These are phyloP conservation scores for Circinella umbellata DNA, from an alignment of 371 early-diverging fungal genomes.

Conservation along the genomic window DNA sequence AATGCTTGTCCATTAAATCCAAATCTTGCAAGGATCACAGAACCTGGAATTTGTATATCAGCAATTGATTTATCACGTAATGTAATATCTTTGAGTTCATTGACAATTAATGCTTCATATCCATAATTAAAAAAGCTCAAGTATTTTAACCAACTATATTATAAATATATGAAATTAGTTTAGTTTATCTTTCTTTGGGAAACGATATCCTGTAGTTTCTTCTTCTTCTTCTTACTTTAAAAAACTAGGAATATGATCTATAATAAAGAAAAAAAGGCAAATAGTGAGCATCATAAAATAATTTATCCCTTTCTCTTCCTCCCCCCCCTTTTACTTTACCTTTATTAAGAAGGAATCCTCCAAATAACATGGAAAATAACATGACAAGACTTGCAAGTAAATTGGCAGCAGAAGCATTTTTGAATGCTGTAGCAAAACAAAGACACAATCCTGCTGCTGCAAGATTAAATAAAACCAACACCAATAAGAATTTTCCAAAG, in stretches of 20 bases:
- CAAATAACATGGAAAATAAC: conserved; percentile 89
- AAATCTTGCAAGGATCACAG: conserved; percentile 50
- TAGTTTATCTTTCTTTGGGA: too few species aligned
- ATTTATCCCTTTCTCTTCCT: neutral
- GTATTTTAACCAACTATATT: conserved; percentile 74
- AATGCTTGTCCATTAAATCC: conserved; percentile 56
- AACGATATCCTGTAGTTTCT: too few species aligned
- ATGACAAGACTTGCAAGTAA: conserved; percentile 79
- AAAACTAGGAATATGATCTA: conserved; percentile 49
- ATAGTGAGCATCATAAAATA: too few species aligned
- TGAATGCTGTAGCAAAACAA: conserved; percentile 75
- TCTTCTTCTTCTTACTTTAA: conserved; percentile 33
- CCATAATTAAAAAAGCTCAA: conserved; percentile 88
- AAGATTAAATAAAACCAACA: conserved; percentile 82
- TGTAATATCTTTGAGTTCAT: conserved; percentile 57
- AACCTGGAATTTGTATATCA: conserved; percentile 56
- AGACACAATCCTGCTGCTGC: conserved; percentile 80
- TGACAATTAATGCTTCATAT: conserved; percentile 87
- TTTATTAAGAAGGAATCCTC: conserved; percentile 87
- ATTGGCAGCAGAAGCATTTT: conserved; percentile 77
- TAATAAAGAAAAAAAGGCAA: too few species aligned
- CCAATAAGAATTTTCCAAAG: conserved; percentile 82
- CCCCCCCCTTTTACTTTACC: conserved; percentile 40
- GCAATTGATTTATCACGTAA: conserved; percentile 50
- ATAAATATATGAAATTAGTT: too few species aligned